These are phyloP conservation scores for Eucommia ulmoides DNA, from an alignment of 257 asterid species.

Conservation along the genomic window DNA sequence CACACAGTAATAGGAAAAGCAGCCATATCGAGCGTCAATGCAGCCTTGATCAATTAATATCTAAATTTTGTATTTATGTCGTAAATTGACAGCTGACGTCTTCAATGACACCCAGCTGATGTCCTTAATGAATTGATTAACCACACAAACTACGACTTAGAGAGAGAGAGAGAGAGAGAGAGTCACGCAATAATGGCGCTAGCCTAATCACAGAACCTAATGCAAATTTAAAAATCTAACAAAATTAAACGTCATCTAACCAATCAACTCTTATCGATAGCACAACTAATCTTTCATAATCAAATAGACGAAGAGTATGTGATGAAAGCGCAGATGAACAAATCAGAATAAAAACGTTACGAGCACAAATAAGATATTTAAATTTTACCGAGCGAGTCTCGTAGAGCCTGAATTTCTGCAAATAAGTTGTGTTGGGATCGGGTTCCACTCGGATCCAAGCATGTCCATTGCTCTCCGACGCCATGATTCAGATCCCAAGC, in stretches of 20 bases:
- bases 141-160: too few relatives aligned
- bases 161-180: too few relatives aligned
- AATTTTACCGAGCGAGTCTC: conserved; percentile 76
- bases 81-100: too few relatives aligned
- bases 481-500: conserved; percentile 49
- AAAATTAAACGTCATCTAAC: not conserved
- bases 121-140: too few relatives aligned
- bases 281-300: not conserved
- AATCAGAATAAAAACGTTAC: not conserved
- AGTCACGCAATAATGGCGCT: too few relatives aligned
- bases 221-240: too few relatives aligned
- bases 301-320: not conserved
- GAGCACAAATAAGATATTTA: not conserved
- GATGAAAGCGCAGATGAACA: not conserved
- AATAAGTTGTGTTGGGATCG: conserved; percentile 14
- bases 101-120: too few relatives aligned
- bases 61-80: too few relatives aligned
- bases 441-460: conserved; percentile 17
- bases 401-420: conserved; percentile 75
- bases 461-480: conserved; percentile 19
- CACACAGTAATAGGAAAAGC: too few relatives aligned
- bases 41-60: too few relatives aligned
- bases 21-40: too few relatives aligned
- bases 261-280: not conserved
- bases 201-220: too few relatives aligned